Evolutionary conservation across 2,329 filamentous ascomycete species (phyloP), one percentile per base, ranked within the genome.

Genomic region (Tolypocladium pustulatum): DNA sequence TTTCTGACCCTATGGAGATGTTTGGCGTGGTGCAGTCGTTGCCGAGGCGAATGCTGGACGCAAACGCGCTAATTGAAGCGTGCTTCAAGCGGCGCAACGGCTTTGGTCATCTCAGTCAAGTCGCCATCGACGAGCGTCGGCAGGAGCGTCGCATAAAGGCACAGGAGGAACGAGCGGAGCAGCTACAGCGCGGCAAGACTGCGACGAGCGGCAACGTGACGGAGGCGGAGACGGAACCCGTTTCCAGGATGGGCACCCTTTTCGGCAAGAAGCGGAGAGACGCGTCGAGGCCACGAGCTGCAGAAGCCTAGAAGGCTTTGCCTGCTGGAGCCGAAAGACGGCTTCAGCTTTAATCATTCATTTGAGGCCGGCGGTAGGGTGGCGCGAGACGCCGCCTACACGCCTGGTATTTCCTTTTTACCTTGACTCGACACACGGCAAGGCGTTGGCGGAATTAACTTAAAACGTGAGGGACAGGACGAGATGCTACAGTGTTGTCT

Each of bases 1-100:
- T 96, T 13, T 81, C 79, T 20, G 92, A 96, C 67, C 90, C 91
- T 0, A 95, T 96, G 86, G 93, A 97, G 75, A 91, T 97, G 66
- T 97, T 97, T 72, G 91, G 95, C 68, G 86, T 96, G 3, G 91
- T 97, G 34, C 93, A 97, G 75, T 86, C 86, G 1, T 85, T 96
- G 36, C 93, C 93, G 0, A 82, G 93, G 57, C 83, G 82, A 57
- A 81, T 96, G 67, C 73, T 97, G 25, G 91, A 97, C 71, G 88
- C 88, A 58, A 96, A 95, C 66, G 76, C 77, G 2, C 76, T 97
- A 17, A 84, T 96, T 76, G 91, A 96, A 63, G 82, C 89, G 10
- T 95, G 89, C 63, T 92, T 94, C 70, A 85, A 86, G 64, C 84
- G 90, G 49, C 83, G 88, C 54, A 89, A 91, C 67, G 89, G 89